Percentiles rank a stretch among this genome's conserved stretches.
These are phyloP conservation scores for Tetragonia tetragonoides DNA, from an alignment of 148 eudicot genomes.

Conservation along the genomic window DNA sequence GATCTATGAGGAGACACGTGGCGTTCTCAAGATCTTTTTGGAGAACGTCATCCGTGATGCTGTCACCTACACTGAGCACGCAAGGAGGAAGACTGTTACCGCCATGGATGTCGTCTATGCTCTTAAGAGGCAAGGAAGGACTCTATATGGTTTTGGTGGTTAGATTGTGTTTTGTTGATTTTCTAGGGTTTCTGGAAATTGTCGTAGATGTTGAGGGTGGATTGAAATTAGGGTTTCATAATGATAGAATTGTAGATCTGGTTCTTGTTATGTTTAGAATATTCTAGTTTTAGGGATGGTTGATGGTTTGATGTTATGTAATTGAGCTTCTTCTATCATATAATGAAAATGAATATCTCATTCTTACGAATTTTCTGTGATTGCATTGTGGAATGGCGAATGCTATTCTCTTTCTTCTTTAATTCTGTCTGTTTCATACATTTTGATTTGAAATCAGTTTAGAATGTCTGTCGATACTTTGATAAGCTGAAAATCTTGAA, in stretches of 20 bases:
- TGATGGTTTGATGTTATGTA: not conserved
- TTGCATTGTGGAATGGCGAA: no score
- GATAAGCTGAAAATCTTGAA: no score
- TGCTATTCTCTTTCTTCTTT: no score
- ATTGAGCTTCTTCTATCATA: not conserved
- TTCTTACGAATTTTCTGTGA: not conserved
- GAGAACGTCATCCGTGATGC: conserved; percentile 59
- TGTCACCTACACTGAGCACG: conserved; percentile 55
- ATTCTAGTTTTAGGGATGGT: not conserved
- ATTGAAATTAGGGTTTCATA: conserved; percentile 12
- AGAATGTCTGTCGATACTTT: no score
- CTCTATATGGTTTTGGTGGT: conserved; percentile 47
- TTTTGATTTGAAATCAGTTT: no score
- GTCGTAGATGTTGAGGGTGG: not conserved
- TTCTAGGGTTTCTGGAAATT: conserved; percentile 17
- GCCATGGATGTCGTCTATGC: conserved; percentile 54
- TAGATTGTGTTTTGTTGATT: not conserved
- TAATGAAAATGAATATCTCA: conserved; percentile 27
- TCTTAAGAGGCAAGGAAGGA: conserved; percentile 44
- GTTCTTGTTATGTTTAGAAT: not conserved
- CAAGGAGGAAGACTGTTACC: conserved; percentile 44
- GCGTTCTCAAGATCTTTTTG: conserved; percentile 51
- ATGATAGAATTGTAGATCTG: conserved; percentile 9
- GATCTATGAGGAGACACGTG: conserved; percentile 53
- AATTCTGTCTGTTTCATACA: no score